Base-by-base conservation (phyloP, 495 filamentous ascomycete species). In the Daldinia loculata region DNA sequence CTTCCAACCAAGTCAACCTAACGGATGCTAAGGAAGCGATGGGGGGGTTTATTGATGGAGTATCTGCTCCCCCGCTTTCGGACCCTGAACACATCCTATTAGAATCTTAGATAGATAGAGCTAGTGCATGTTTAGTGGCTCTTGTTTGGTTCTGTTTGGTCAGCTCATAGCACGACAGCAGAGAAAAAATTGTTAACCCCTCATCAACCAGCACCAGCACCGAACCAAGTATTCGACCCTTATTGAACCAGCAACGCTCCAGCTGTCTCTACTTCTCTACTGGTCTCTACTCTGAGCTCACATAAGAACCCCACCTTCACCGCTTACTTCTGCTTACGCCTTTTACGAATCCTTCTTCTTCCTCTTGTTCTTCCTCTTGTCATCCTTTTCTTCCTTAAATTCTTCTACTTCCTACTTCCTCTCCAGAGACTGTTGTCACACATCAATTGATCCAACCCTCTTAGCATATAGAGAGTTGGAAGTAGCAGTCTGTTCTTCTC, bases 51-150 rank as follows among this genome's bases (percentile, higher is more conserved):
- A 57, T 34, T 14, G 19, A 43, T 56, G 71, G 56, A 66, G 58
- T 67, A 70, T 71, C 57, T 61, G 43, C 43, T 61, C 74, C 73
- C 73, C 75, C 75, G 74, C 75, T 77, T 74, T 77, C 75, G 75
- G 75, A 77, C 73, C 63, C 68, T 67, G 63, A 63, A 45, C 57
- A 51, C 22, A 61, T 52, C 32, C 45, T 39, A 26, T 41, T 48
- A 9, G n/a, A n/a, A n/a, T n/a, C n/a, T n/a, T n/a, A n/a, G n/a
- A n/a, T n/a, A n/a, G 19, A 48, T 48, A 48, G 43, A 48, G 43
- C 43, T 48, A 48, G 43, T 32, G 58, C n/a, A n/a, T 53, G 5
- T 56, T 64, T 27, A 41, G 45, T 61, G 60, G 34, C 53, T 61
- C 56, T 51, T 55, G 45, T 39, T 53, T 27, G 50, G 50, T 30